phyloP scores from a whole-genome alignment of 805 yeast genomes.

The Nadsonia fulvescens region DNA sequence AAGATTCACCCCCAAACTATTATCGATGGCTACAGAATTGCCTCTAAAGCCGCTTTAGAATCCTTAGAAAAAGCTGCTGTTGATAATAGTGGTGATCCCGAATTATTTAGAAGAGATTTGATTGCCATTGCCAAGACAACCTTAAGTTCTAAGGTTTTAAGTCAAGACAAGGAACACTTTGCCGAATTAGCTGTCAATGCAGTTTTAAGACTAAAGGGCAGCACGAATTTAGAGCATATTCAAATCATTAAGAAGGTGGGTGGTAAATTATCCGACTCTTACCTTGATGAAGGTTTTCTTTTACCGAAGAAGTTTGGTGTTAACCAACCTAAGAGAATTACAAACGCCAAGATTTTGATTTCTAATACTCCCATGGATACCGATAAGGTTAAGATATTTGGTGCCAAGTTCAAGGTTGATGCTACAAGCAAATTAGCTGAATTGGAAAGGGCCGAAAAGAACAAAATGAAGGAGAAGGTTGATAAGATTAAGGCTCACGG shows the following conservation, averaged over 20 bases:
- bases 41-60: conserved; percentile 62
- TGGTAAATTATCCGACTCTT: conserved; percentile 80
- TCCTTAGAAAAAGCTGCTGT: conserved; percentile 68
- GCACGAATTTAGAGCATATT: conserved; percentile 77
- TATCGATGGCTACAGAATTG: conserved; percentile 87
- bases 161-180: conserved; percentile 88
- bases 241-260: conserved; percentile 89
- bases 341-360: conserved; percentile 71
- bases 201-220: conserved; percentile 67
- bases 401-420: conserved; percentile 94
- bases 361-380: conserved; percentile 92
- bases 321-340: conserved; percentile 73
- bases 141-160: conserved; percentile 74
- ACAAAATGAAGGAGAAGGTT: conserved; percentile 79
- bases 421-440: conserved; percentile 88
- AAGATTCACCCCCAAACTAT: conserved; percentile 96
- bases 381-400: conserved; percentile 92
- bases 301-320: conserved; percentile 85
- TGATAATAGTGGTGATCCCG: conserved; percentile 44
- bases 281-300: conserved; percentile 89
- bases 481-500: conserved; percentile 77
- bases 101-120: conserved; percentile 55
- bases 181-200: conserved; percentile 89
- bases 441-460: conserved; percentile 83
- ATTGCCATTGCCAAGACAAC: conserved; percentile 84